These are phyloP conservation scores for Heliocybe sulcata DNA, from an alignment of 1,284 basidiomycete species.

Conservation along the genomic window DNA sequence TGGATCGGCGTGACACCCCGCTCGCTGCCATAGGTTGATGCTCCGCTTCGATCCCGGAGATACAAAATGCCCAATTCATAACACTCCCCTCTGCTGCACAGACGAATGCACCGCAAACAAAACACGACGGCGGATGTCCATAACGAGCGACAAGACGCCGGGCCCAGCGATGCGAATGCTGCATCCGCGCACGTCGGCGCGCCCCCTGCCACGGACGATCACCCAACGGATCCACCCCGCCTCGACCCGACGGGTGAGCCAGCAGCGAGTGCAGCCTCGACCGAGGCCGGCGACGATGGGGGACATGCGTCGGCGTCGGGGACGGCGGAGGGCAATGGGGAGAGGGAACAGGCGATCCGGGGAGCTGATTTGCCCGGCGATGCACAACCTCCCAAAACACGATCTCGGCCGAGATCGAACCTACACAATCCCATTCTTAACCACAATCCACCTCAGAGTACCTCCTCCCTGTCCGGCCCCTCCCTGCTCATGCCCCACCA, in stretches of 20 bases:
- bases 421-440: background rate
- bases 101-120: background rate
- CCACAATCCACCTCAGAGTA: background rate
- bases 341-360: background rate
- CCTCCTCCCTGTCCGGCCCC: background rate
- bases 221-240: no score
- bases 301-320: background rate
- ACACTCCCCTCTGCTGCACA: background rate
- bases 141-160: background rate
- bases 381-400: background rate
- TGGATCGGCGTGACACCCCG: background rate
- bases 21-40: background rate
- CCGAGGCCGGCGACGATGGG: background rate
- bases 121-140: background rate
- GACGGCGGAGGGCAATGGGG: background rate
- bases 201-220: background rate
- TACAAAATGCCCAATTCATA: no score
- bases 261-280: no score
- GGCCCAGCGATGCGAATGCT: background rate
- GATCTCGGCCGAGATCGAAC: background rate
- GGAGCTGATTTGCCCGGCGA: background rate
- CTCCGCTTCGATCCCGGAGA: no score
- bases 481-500: conserved; percentile 7
- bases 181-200: background rate
- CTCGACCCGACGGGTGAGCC: no score